Evolutionary conservation across 1,284 basidiomycete species (phyloP).

Genomic region (Ustilago bromivora): DNA sequence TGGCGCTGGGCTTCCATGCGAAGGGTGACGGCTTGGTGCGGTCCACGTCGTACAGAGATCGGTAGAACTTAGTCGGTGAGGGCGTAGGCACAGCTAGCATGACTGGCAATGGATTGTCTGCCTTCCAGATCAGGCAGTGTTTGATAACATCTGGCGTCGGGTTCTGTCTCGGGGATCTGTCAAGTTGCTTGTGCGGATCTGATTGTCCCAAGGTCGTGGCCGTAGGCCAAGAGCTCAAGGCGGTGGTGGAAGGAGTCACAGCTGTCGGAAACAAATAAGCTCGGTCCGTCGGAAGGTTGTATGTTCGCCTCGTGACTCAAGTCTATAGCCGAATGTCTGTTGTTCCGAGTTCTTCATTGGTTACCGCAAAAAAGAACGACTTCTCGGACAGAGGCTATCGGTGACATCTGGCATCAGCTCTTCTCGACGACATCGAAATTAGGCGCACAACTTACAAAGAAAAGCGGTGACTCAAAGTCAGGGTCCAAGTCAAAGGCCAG

Average conservation of each 20-base stretch:
- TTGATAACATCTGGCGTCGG: background rate
- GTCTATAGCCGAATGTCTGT: background rate
- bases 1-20: constrained; percentile 33
- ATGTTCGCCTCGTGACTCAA: background rate
- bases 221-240: background rate
- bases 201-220: no score
- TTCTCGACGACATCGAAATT: constrained; percentile 5
- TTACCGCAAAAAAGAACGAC: constrained; percentile 1
- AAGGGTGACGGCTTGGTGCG: constrained; percentile 43
- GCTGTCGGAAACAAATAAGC: background rate
- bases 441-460: background rate
- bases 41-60: constrained; percentile 44
- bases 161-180: background rate
- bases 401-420: background rate
- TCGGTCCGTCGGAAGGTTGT: background rate
- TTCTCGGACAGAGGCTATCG: background rate
- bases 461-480: constrained; percentile 2
- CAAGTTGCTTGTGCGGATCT: background rate
- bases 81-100: constrained; percentile 30
- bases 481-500: constrained; percentile 3
- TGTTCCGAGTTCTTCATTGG: background rate
- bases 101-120: background rate
- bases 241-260: background rate
- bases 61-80: constrained; percentile 30
- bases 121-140: background rate